Evolutionary conservation across 805 yeast genomes (phyloP).

Genomic region (Yamadazyma insecticola): DNA sequence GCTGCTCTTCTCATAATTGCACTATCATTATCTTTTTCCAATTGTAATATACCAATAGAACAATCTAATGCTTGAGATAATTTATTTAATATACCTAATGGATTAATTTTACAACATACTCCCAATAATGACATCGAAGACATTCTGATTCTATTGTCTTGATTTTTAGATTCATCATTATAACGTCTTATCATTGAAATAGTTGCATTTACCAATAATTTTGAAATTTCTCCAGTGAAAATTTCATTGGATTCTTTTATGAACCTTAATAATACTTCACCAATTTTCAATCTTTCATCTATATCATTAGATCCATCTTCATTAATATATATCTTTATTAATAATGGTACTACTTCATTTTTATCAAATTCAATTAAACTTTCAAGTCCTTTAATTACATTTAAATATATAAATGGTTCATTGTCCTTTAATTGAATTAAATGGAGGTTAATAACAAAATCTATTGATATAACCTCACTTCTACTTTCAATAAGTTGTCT

Average conservation of each 20-base stretch:
- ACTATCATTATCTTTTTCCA: slow-evolving; percentile 43
- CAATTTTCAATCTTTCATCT: slow-evolving; percentile 72
- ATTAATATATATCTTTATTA: slow-evolving; percentile 35
- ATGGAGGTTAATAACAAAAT: slow-evolving; percentile 58
- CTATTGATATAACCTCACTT: slow-evolving; percentile 48
- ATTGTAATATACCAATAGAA: slow-evolving; percentile 66
- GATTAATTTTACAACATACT: slow-evolving; percentile 53
- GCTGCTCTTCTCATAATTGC: slow-evolving; percentile 73
- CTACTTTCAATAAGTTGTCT: slow-evolving; percentile 48
- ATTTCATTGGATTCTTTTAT: slow-evolving; percentile 47
- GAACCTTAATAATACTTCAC: slow-evolving; percentile 71
- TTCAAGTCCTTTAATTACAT: slow-evolving; percentile 75
- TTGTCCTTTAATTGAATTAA: slow-evolving; percentile 62
- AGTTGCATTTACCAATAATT: slow-evolving; percentile 39
- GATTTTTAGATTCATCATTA: slow-evolving; percentile 17
- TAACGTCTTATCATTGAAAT: slow-evolving; percentile 33
- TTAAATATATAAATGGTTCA: slow-evolving; percentile 85
- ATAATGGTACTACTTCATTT: slow-evolving; percentile 27
- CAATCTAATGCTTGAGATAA: slow-evolving; percentile 67
- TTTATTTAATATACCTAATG: slow-evolving; percentile 45
- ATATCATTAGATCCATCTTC: slow-evolving; percentile 25
- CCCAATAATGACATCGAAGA: slow-evolving; percentile 89
- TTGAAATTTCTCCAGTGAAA: slow-evolving; percentile 42
- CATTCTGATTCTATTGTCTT: slow-evolving; percentile 66
- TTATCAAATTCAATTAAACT: slow-evolving; percentile 47